Conservation (phyloP, 139 green algal species). For the Asterochloris erici region DNA sequence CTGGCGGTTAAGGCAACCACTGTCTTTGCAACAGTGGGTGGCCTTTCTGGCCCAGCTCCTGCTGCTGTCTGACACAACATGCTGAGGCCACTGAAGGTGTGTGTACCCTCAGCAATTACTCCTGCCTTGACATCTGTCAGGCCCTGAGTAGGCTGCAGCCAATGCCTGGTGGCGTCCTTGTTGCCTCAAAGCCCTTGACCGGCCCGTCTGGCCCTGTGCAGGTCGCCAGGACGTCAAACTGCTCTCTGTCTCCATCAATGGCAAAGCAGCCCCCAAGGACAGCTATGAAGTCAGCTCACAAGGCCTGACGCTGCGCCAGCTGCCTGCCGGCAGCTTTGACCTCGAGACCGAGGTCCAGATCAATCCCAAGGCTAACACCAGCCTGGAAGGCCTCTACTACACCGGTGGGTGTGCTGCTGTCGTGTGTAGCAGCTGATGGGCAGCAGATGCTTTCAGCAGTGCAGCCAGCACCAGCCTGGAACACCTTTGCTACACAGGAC, state of each 20-base stretch:
- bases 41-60: neutral
- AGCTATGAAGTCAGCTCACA: slow-evolving; percentile 31
- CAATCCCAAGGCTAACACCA: slow-evolving; percentile 90
- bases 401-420: neutral
- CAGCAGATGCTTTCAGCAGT: too few relatives aligned
- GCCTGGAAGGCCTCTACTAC: slow-evolving; percentile 79
- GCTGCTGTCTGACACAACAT: neutral
- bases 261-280: slow-evolving; percentile 26
- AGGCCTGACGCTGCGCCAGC: slow-evolving; percentile 28
- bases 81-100: neutral
- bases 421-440: neutral
- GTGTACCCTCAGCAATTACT: neutral
- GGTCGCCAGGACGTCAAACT: slow-evolving; percentile 57
- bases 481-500: too few relatives aligned
- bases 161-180: neutral
- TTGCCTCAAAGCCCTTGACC: neutral
- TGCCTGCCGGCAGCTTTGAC: slow-evolving; percentile 28
- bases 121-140: neutral
- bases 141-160: neutral
- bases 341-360: slow-evolving; percentile 65
- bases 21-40: neutral
- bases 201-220: neutral
- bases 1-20: neutral
- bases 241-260: slow-evolving; percentile 43
- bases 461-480: too few relatives aligned